Evolutionary conservation across 345 rosid genomes (phyloP).

Genomic region (Firmiana major): DNA sequence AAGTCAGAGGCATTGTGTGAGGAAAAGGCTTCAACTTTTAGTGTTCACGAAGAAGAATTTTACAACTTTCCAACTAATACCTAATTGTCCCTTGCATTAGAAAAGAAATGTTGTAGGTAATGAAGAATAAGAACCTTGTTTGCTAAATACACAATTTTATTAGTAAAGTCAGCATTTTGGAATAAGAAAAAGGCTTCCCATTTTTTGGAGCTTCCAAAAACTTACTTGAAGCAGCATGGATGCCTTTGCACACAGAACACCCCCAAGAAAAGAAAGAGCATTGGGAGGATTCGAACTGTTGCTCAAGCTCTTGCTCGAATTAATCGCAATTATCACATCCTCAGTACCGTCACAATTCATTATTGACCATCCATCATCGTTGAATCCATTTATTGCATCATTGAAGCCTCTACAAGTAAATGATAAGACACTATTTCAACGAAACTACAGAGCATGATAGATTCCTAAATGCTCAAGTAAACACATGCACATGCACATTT

Average conservation of each 20-base stretch:
- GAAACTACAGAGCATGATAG: background rate
- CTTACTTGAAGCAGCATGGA: constrained; percentile 94
- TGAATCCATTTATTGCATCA: constrained; percentile 90
- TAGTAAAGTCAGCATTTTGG: too few species aligned
- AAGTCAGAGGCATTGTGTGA: background rate
- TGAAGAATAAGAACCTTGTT: background rate
- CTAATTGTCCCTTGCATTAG: background rate
- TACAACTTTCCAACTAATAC: background rate
- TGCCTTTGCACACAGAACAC: constrained; percentile 94
- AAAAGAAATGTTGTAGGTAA: background rate
- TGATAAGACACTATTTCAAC: background rate
- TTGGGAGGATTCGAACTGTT: constrained; percentile 39
- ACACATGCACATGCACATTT: background rate
- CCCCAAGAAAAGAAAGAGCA: constrained; percentile 71
- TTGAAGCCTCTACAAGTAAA: constrained; percentile 68
- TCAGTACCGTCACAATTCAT: constrained; percentile 85
- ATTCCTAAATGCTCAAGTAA: background rate
- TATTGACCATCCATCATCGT: constrained; percentile 93
- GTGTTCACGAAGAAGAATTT: background rate
- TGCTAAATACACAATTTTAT: too few species aligned
- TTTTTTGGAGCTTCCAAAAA: background rate
- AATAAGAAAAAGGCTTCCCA: background rate
- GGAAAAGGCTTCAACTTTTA: background rate
- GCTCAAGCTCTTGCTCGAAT: constrained; percentile 62
- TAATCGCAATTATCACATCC: constrained; percentile 78